Evolutionary conservation across 768 basidiomycete genomes (phyloP).

Genomic region (Tricholoma sp.): DNA sequence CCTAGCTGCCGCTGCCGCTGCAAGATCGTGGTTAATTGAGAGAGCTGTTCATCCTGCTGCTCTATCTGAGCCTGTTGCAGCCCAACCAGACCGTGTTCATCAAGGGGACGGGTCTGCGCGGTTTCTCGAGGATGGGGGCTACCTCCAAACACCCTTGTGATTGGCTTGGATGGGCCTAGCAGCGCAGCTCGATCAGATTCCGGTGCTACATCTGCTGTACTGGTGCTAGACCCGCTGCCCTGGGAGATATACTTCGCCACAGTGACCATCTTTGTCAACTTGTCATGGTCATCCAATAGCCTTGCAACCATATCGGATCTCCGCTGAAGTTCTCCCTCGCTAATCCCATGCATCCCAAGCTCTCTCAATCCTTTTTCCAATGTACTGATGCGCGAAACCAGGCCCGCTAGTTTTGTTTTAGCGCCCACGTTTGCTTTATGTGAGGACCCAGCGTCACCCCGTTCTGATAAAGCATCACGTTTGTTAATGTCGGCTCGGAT

Average conservation of each 20-base stretch:
- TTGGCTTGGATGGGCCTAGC: slow-evolving; percentile 45
- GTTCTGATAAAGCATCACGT: slow-evolving; percentile 78
- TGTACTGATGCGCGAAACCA: slow-evolving; percentile 66
- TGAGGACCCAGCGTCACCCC: slow-evolving; percentile 67
- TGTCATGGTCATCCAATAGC: slow-evolving; percentile 88
- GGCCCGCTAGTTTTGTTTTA: slow-evolving; percentile 77
- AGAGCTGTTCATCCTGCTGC: slow-evolving; percentile 80
- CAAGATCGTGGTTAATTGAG: slow-evolving; percentile 75
- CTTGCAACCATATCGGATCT: slow-evolving; percentile 86
- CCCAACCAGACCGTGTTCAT: slow-evolving; percentile 73
- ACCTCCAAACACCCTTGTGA: slow-evolving; percentile 78
- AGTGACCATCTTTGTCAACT: slow-evolving; percentile 80
- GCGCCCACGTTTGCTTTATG: slow-evolving; percentile 81
- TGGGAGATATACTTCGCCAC: slow-evolving; percentile 56
- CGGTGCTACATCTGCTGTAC: slow-evolving; percentile 36
- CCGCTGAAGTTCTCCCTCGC: slow-evolving; percentile 87
- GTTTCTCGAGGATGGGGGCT: slow-evolving; percentile 66
- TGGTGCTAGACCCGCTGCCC: slow-evolving; percentile 21
- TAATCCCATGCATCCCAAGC: slow-evolving; percentile 67
- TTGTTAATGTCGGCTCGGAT: slow-evolving; percentile 84
- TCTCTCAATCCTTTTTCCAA: slow-evolving; percentile 66
- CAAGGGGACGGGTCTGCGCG: slow-evolving; percentile 79
- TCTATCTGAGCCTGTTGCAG: slow-evolving; percentile 79
- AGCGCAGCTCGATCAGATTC: slow-evolving; percentile 64
- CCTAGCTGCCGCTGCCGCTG: slow-evolving; percentile 84